These are phyloP conservation scores for Ensete ventricosum DNA, from an alignment of 176 grass and related monocot species.

Conservation along the genomic window DNA sequence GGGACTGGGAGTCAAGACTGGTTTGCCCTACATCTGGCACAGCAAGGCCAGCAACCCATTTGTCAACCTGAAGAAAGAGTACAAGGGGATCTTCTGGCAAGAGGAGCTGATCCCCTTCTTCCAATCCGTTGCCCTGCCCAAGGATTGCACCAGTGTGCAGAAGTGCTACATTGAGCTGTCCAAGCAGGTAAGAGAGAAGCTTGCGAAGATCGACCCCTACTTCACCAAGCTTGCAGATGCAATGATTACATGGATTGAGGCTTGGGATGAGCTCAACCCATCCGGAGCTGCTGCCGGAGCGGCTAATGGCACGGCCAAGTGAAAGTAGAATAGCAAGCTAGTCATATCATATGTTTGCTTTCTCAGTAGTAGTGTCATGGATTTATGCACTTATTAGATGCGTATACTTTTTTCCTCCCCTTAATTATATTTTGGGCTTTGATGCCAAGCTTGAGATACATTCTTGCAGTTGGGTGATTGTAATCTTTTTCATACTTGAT, in stretches of 20 bases:
- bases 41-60: conserved; percentile 18
- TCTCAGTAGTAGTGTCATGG: too few relatives aligned
- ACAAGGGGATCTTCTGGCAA: conserved; percentile 11
- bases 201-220: conserved; percentile 5
- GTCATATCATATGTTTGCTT: too few relatives aligned
- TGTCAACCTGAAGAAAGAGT: conserved; percentile 13
- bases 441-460: too few relatives aligned
- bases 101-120: conserved; percentile 18
- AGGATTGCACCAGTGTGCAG: conserved; percentile 7
- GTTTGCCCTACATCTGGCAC: conserved; percentile 20
- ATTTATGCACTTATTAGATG: too few relatives aligned
- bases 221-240: conserved; percentile 6
- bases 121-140: conserved; percentile 5
- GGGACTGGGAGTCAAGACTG: conserved; percentile 9
- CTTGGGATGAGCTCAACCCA: too few relatives aligned
- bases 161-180: conserved; percentile 15
- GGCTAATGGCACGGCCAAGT: too few relatives aligned
- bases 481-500: too few relatives aligned
- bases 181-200: conserved; percentile 6
- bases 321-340: too few relatives aligned
- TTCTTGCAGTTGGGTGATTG: too few relatives aligned
- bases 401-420: too few relatives aligned
- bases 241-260: too few relatives aligned
- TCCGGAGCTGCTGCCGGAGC: not conserved
- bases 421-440: too few relatives aligned